Conservation (phyloP, 805 yeast species). For the Brettanomyces custersianus region DNA sequence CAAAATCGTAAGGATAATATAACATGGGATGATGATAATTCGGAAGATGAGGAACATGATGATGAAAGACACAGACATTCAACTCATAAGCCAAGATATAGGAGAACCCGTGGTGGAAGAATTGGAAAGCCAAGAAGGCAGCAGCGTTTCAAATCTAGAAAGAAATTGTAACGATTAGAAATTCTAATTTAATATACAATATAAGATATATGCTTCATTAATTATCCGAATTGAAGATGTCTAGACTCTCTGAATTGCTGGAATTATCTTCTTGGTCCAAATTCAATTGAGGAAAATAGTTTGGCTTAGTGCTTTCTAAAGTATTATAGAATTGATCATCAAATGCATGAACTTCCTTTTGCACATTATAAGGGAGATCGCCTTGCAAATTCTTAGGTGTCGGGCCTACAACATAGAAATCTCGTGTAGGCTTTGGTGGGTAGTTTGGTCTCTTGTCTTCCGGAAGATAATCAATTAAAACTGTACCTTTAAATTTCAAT, state of each 20-base stretch:
- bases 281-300: background rate
- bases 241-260: background rate
- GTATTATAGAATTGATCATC: slow-evolving; percentile 9
- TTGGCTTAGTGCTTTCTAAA: slow-evolving; percentile 2
- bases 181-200: background rate
- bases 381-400: slow-evolving; percentile 25
- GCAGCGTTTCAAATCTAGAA: slow-evolving; percentile 41
- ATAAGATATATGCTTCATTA: background rate
- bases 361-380: slow-evolving; percentile 23
- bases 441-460: slow-evolving; percentile 16
- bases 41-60: slow-evolving; percentile 7
- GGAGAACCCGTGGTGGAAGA: slow-evolving; percentile 10
- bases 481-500: slow-evolving; percentile 20
- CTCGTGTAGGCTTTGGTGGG: slow-evolving; percentile 15
- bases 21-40: slow-evolving; percentile 34
- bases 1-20: slow-evolving; percentile 40
- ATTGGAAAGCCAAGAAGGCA: slow-evolving; percentile 32
- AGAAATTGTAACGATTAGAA: slow-evolving; percentile 36
- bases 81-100: background rate
- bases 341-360: slow-evolving; percentile 26
- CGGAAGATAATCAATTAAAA: slow-evolving; percentile 19
- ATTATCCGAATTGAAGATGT: background rate
- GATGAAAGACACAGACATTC: slow-evolving; percentile 2
- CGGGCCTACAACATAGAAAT: slow-evolving; percentile 26
- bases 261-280: slow-evolving; percentile 3